A percentile compares a stretch with the other conserved stretches of the same genome.
phyloP scores from a whole-genome alignment of 2,329 filamentous ascomycete genomes.

The Botrytis porri region DNA sequence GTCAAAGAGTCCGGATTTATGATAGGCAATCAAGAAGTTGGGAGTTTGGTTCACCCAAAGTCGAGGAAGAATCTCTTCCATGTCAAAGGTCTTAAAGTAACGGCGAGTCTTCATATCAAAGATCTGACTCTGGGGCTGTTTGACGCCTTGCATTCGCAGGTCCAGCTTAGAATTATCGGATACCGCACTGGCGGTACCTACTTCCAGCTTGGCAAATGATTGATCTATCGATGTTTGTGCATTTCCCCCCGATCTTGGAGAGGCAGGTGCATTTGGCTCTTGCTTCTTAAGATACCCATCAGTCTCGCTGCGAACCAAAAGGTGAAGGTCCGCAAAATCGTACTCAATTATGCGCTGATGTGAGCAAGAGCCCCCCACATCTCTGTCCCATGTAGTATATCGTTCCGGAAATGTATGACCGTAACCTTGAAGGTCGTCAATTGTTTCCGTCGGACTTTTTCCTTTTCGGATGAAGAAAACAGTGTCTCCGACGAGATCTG shows the following conservation, averaged over 20 bases:
- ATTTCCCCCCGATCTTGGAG: too few relatives aligned
- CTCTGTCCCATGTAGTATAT: constrained; percentile 61
- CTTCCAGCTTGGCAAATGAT: constrained; percentile 11
- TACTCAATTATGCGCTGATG: constrained; percentile 64
- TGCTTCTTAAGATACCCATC: constrained; percentile 51
- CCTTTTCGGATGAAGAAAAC: constrained; percentile 64
- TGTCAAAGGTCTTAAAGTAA: constrained; percentile 21
- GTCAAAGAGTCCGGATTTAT: constrained; percentile 44
- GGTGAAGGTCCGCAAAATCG: constrained; percentile 50
- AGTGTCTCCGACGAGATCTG: constrained; percentile 54
- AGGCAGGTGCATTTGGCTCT: not conserved
- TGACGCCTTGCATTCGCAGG: constrained; percentile 38
- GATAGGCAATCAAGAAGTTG: constrained; percentile 51
- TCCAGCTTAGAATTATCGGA: constrained; percentile 40
- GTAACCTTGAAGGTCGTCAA: constrained; percentile 55
- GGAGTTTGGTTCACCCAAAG: constrained; percentile 52
- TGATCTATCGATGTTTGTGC: constrained; percentile 25
- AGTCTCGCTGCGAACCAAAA: constrained; percentile 54
- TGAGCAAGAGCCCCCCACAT: constrained; percentile 52
- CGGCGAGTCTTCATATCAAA: constrained; percentile 47
- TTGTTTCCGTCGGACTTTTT: constrained; percentile 55
- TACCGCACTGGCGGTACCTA: constrained; percentile 34
- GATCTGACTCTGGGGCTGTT: constrained; percentile 35
- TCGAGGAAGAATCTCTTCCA: constrained; percentile 42
- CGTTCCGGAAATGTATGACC: constrained; percentile 65